Base-by-base conservation (phyloP, 106 monocot species). In the Acanthochlamys bracteata region DNA sequence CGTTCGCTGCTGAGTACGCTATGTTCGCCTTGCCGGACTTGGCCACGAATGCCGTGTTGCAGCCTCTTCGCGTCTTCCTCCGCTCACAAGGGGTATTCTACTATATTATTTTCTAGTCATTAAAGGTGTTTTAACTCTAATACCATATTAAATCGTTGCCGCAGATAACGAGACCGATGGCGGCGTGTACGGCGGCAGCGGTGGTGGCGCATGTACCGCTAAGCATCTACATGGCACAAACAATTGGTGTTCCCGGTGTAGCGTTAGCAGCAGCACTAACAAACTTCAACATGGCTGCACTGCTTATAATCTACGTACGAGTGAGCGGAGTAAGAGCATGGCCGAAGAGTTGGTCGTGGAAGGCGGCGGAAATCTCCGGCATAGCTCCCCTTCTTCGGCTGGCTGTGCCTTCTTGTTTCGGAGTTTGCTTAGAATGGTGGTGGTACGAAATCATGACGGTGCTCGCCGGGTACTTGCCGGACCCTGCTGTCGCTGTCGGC, bases 341-440 rank as follows among this genome's bases (percentile, higher is more conserved):
- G n/a, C n/a, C n/a, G 95, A 41, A 59, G 39, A 84, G 87, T 1
- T 90, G 87, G 87, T 71, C 84, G n/a, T n/a, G n/a, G n/a, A n/a
- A n/a, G 3, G 20, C 58, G 10, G 61, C 58, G 13, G 74, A 75
- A 10, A 4, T 69, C 4, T 6, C 60, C 15, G 78, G 67, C 3
- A 42, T 90, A 11, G 15, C 60, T 0, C 84, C 84, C 17, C 66
- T 96, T 8, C 67, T 87, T 22, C 51, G 73, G n/a, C 80, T 96
- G 10, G 95, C 95, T 4, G 39, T 90, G 14, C 90, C 95, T 0
- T 82, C 82, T 54, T 91, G 96, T 77, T 62, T 80, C 60, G 76
- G 84, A 1, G 80, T 96, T n/a, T 96, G 96, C 66, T 65, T 96
- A 17, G 91, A 91, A 69, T 96, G 96, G 96, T 96, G 90, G 96